Evolutionary conservation across 441 rosid genomes (phyloP).

Genomic region (Geranium incanum): DNA sequence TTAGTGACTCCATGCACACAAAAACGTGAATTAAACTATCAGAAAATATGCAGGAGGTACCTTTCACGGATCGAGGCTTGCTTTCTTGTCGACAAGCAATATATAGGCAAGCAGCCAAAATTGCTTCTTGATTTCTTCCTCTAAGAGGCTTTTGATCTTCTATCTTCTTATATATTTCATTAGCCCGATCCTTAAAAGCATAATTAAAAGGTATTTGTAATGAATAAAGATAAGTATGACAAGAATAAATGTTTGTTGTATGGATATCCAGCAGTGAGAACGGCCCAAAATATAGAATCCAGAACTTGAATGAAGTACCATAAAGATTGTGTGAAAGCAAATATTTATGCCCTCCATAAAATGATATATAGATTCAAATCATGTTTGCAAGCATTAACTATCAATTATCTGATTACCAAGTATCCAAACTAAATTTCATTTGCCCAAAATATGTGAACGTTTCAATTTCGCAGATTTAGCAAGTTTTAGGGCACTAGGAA

Average conservation of each 20-base stretch:
- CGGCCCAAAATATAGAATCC: not conserved
- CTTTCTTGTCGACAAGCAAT: not conserved
- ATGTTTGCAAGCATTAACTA: not conserved
- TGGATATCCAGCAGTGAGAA: not conserved
- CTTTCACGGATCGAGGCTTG: not conserved
- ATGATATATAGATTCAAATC: not conserved
- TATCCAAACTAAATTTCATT: no score
- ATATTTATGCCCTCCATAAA: not conserved
- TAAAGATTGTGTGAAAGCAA: not conserved
- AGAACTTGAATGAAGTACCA: not conserved
- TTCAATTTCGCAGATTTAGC: no score
- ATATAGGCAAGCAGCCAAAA: constrained; percentile 13
- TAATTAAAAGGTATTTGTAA: not conserved
- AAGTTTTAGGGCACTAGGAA: no score
- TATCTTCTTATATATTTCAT: constrained; percentile 13
- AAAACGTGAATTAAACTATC: not conserved
- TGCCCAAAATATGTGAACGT: no score
- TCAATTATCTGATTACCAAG: not conserved
- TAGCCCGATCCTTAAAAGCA: constrained; percentile 12
- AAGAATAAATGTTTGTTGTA: not conserved
- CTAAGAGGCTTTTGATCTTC: constrained; percentile 14
- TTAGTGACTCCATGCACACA: not conserved
- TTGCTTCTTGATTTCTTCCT: constrained; percentile 4
- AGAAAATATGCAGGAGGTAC: no score
- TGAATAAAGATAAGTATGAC: not conserved